A percentile compares a stretch with the other conserved stretches of the same genome.
phyloP scores from a whole-genome alignment of 2,329 filamentous ascomycete genomes.

The Xylariaceae sp. region DNA sequence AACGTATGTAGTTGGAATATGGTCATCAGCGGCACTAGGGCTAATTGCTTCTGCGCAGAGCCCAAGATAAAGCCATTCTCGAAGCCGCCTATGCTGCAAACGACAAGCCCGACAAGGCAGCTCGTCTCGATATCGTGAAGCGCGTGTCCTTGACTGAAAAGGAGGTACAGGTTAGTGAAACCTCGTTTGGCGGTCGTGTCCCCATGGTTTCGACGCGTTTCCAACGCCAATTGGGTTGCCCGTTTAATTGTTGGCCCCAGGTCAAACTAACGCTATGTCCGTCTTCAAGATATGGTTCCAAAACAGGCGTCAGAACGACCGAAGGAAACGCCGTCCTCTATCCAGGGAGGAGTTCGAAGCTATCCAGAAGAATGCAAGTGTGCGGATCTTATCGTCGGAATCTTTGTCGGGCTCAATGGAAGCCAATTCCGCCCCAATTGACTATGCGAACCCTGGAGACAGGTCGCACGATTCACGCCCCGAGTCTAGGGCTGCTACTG shows the following conservation, averaged over 20 bases:
- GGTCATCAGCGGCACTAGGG: conserved; percentile 6
- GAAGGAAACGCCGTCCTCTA: conserved; percentile 82
- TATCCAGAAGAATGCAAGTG: conserved; percentile 50
- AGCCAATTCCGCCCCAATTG: conserved; percentile 26
- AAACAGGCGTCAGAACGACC: conserved; percentile 88
- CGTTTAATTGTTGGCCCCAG: conserved; percentile 1
- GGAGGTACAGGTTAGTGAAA: conserved; percentile 81
- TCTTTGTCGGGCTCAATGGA: conserved; percentile 33
- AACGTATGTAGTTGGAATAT: conserved; percentile 47
- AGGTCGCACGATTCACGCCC: conserved; percentile 15
- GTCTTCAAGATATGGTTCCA: conserved; percentile 90
- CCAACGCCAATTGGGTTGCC: background rate
- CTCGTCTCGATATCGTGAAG: conserved; percentile 78
- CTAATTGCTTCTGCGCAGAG: conserved; percentile 46
- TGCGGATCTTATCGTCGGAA: conserved; percentile 51
- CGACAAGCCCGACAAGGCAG: conserved; percentile 86
- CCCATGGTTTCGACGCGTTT: conserved; percentile 1
- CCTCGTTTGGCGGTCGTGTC: background rate
- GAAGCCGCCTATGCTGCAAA: conserved; percentile 83
- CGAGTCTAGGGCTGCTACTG: conserved; percentile 17
- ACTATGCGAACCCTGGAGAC: conserved; percentile 16
- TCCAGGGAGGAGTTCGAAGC: conserved; percentile 72
- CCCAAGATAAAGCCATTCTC: conserved; percentile 84
- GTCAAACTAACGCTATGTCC: conserved; percentile 20
- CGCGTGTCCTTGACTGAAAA: conserved; percentile 90